phyloP scores from a whole-genome alignment of 2,329 filamentous ascomycete species.

The Trichoderma citrinoviride region DNA sequence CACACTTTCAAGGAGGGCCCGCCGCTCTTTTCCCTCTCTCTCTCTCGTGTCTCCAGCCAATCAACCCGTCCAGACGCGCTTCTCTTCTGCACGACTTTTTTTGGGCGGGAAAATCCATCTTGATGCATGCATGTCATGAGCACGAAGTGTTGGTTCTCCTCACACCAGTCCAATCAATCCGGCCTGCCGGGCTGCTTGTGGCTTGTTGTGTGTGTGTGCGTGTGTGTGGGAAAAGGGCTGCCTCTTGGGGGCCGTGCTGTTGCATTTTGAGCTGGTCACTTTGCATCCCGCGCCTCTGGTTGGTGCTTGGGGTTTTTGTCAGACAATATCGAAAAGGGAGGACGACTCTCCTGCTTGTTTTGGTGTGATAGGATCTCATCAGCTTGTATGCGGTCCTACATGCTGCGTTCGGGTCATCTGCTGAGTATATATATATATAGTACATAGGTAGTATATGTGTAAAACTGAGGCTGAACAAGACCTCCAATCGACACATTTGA shows the following conservation, averaged over 20 bases:
- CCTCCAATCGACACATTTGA: background rate
- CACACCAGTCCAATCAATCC: constrained; percentile 19
- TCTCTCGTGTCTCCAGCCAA: constrained; percentile 19
- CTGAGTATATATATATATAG: too few relatives aligned
- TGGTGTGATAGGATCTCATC: too few relatives aligned
- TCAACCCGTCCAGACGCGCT: constrained; percentile 24
- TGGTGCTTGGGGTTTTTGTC: too few relatives aligned
- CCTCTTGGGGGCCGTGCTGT: constrained; percentile 12
- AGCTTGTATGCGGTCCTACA: too few relatives aligned
- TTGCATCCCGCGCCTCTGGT: background rate
- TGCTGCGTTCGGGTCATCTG: too few relatives aligned
- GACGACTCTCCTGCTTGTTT: too few relatives aligned
- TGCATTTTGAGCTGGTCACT: background rate
- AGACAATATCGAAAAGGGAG: too few relatives aligned
- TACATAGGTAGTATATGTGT: too few relatives aligned
- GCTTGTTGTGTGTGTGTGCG: too few relatives aligned
- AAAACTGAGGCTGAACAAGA: background rate
- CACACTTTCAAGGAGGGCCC: background rate
- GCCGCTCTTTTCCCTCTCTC: constrained; percentile 1
- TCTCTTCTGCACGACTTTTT: constrained; percentile 21
- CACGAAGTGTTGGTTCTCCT: background rate
- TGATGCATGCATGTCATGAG: constrained; percentile 28
- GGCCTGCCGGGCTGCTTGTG: background rate
- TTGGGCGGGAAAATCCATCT: constrained; percentile 15
- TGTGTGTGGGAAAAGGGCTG: background rate